These are phyloP conservation scores for Aspergillus cejpii DNA, from an alignment of 2,329 filamentous ascomycete genomes.

Conservation along the genomic window DNA sequence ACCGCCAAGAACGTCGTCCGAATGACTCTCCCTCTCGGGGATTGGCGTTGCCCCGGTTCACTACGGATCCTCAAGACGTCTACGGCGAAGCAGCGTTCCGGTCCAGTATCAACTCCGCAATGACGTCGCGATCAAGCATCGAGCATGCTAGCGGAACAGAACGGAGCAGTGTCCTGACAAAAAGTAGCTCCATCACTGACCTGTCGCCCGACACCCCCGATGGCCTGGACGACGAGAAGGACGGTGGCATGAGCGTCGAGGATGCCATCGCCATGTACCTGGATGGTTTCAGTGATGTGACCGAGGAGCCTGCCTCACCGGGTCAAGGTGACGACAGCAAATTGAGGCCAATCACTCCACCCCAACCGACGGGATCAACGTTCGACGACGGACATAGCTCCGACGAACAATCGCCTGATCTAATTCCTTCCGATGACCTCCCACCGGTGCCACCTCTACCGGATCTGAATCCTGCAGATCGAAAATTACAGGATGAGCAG, in stretches of 20 bases:
- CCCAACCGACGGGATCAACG: conserved; percentile 23
- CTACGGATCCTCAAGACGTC: conserved; percentile 28
- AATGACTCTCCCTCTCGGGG: conserved; percentile 20
- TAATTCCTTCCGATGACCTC: conserved; percentile 17
- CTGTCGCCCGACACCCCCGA: conserved; percentile 54
- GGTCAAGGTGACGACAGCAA: conserved; percentile 29
- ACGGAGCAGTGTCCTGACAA: conserved; percentile 73
- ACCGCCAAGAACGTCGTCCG: conserved; percentile 22
- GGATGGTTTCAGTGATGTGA: conserved; percentile 49
- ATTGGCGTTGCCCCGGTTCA: conserved; percentile 27
- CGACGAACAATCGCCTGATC: conserved; percentile 15
- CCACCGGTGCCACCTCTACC: conserved; percentile 19
- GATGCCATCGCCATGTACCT: conserved; percentile 57
- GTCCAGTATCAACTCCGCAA: conserved; percentile 54
- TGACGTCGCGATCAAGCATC: conserved; percentile 55
- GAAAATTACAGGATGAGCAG: conserved; percentile 7
- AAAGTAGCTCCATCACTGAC: conserved; percentile 67
- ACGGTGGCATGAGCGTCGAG: conserved; percentile 52
- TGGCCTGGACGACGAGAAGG: conserved; percentile 52
- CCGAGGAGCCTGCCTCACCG: conserved; percentile 33
- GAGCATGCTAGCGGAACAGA: conserved; percentile 61
- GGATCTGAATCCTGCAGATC: conserved; percentile 9
- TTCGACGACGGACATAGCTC: conserved; percentile 23
- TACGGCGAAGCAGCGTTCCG: conserved; percentile 38
- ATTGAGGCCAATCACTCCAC: conserved; percentile 25